Percentiles rank a stretch among this genome's conserved stretches.
Conservation (phyloP, 2,329 filamentous ascomycete species). For the Stagonosporopsis chrysanthemi region DNA sequence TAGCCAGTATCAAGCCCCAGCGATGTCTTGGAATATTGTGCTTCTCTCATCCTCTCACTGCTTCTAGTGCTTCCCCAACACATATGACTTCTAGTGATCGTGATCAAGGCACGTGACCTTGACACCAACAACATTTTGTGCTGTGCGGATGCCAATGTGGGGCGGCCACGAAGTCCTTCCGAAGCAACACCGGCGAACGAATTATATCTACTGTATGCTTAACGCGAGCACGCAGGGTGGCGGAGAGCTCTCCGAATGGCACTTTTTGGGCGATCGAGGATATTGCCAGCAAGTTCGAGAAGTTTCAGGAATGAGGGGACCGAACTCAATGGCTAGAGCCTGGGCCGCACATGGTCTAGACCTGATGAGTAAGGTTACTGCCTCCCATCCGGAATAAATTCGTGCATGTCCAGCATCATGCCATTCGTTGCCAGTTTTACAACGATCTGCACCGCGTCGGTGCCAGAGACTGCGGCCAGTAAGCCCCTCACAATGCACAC, state of each 20-base stretch:
- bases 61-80: no score
- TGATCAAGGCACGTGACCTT: not conserved
- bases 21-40: no score
- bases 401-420: not conserved
- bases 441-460: slow-evolving; percentile 5
- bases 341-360: not conserved
- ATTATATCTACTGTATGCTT: not conserved
- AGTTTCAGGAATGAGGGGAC: not conserved
- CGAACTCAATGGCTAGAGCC: not conserved
- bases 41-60: no score
- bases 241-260: no score
- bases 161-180: not conserved
- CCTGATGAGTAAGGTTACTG: not conserved
- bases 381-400: not conserved
- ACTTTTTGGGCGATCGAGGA: not conserved
- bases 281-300: not conserved
- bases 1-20: no score
- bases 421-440: slow-evolving; percentile 3
- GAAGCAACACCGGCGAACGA: not conserved
- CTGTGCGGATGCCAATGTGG: not conserved
- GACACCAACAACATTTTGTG: no score
- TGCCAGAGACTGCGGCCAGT: not conserved
- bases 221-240: no score
- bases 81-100: no score
- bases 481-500: not conserved